Conservation (phyloP, 2,329 filamentous ascomycete genomes). For the Furcasterigmium sp. region DNA sequence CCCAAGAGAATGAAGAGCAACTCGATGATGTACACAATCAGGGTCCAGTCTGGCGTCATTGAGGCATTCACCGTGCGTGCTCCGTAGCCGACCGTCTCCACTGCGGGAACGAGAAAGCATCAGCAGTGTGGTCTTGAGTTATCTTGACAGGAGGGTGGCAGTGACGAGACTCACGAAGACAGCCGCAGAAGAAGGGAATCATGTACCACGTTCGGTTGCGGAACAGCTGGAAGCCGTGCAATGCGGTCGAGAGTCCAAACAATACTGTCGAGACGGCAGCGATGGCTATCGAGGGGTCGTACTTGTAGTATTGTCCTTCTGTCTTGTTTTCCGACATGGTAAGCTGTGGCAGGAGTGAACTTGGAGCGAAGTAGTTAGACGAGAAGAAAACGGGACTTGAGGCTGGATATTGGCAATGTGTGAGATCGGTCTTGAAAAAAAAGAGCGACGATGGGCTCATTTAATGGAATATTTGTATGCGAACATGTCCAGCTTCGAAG, state of each 20-base stretch:
- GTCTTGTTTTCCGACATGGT: background rate
- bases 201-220: constrained; percentile 44
- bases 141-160: too few species aligned
- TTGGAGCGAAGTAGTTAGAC: background rate
- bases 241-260: constrained; percentile 30
- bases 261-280: constrained; percentile 36
- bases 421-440: too few species aligned
- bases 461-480: too few species aligned
- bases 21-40: constrained; percentile 5
- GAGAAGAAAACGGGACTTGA: too few species aligned
- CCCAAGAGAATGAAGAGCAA: constrained; percentile 4
- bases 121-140: background rate
- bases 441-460: too few species aligned
- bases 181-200: constrained; percentile 46
- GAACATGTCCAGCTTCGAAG: too few species aligned
- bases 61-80: background rate
- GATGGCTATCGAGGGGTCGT: constrained; percentile 36
- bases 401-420: too few species aligned
- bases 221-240: constrained; percentile 34
- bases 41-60: background rate
- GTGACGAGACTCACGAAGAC: constrained; percentile 33
- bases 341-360: background rate
- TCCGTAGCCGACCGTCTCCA: constrained; percentile 1
- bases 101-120: background rate
- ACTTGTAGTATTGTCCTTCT: constrained; percentile 33